These are phyloP conservation scores for Mucor piriformis DNA, from an alignment of 371 early-diverging fungal genomes.

Conservation along the genomic window DNA sequence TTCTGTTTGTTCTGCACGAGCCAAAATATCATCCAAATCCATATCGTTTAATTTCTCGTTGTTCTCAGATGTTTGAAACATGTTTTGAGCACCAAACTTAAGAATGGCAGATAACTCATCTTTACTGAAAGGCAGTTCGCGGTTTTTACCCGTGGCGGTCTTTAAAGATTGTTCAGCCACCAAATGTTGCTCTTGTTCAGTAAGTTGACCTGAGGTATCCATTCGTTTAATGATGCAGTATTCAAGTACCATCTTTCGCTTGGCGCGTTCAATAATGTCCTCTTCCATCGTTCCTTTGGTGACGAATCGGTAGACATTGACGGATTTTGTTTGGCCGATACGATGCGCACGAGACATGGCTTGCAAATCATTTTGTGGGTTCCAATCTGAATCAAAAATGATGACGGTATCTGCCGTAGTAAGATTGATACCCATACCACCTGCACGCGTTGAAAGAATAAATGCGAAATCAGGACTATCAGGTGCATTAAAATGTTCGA, in stretches of 20 bases:
- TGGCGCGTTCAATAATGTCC: constrained; percentile 96
- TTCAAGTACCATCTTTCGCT: constrained; percentile 98
- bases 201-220: constrained; percentile 90
- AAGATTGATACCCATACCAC: constrained; percentile 99
- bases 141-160: constrained; percentile 47
- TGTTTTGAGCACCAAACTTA: constrained; percentile 96
- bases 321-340: constrained; percentile 98
- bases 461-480: constrained; percentile 96
- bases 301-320: constrained; percentile 98
- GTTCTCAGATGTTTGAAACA: constrained; percentile 84
- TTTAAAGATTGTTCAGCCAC: constrained; percentile 28
- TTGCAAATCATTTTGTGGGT: constrained; percentile 99
- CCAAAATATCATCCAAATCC: constrained; percentile 94
- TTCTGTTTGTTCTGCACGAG: constrained; percentile 91
- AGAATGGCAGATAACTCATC: constrained; percentile 94
- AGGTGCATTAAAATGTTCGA: constrained; percentile 99
- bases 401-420: constrained; percentile 99
- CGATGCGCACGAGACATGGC: constrained; percentile 99
- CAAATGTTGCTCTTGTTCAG: constrained; percentile 57
- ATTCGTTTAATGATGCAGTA: constrained; percentile 97
- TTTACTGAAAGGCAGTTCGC: constrained; percentile 58
- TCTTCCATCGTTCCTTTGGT: constrained; percentile 99
- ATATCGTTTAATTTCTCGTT: constrained; percentile 85
- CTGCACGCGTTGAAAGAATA: constrained; percentile 97
- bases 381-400: constrained; percentile 99